Base-by-base conservation (phyloP, 1,139 yeast species). In the Debaryomyces psychrophilus region DNA sequence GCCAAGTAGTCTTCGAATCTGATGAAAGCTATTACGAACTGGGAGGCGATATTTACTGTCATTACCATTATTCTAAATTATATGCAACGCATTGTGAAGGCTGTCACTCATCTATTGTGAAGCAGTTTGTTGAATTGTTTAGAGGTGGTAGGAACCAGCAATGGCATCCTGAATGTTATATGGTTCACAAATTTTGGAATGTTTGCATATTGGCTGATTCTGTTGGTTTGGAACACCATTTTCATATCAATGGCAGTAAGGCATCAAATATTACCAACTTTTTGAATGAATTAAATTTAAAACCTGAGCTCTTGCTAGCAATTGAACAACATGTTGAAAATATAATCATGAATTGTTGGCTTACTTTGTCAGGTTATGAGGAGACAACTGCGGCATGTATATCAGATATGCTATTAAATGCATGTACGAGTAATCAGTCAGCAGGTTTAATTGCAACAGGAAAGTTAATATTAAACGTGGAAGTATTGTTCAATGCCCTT, bases 111-210 rank as follows among this genome's bases (percentile, higher is more conserved):
- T 89, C 97, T 2, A 93, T 93, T 46, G 82, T 95, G 28, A 92
- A 92, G 59, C 98, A 93, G 62, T 93, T 90, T 67, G 97, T 92
- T 31, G 97, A 93, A 64, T 82, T 93, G 41, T 89, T 83, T 53
- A 77, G 96, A 55, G 96, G 97, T 41, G 97, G 97, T n/a, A 79
- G 87, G 56, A 87, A 87, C 53, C 96, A 92, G 63, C 96, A 90
- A 61, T 95, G 99, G 99, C 99, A 95, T 65, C 98, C 98, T 2
- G 99, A 95, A 64, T 95, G 99, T 70, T 95, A 90, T 62, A 95
- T 95, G 92, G 95, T 93, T 42, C 92, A 88, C 71, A 92, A 92
- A 63, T 92, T 90, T 60, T 95, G 99, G 99, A 92, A 90, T 60
- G 96, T 92, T 22, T 81, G 85, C 49, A 73, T 90, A n/a, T 76